phyloP scores from a whole-genome alignment of 2,329 filamentous ascomycete species.

The Colletotrichum spinosum region DNA sequence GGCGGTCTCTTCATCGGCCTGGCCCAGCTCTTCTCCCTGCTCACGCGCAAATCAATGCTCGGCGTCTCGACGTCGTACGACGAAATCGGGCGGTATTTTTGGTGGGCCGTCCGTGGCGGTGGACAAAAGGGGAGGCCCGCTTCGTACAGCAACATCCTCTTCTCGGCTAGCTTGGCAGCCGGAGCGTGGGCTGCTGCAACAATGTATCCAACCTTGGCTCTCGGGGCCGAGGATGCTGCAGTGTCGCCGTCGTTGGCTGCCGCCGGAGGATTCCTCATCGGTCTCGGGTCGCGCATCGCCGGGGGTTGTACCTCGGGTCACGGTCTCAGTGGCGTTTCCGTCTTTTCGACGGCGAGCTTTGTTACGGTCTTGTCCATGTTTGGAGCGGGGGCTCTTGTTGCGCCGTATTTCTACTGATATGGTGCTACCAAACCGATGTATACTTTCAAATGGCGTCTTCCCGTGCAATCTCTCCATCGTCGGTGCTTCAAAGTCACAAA shows the following conservation, averaged over 20 bases:
- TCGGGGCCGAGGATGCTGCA: conserved; percentile 41
- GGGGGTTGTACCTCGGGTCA: conserved; percentile 78
- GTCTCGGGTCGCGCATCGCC: conserved; percentile 70
- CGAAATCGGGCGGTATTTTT: conserved; percentile 67
- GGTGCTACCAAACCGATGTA: too few species aligned
- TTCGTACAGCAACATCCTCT: conserved; percentile 59
- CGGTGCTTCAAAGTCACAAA: too few species aligned
- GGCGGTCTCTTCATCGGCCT: conserved; percentile 70
- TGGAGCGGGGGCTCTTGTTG: conserved; percentile 55
- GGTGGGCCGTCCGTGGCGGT: conserved; percentile 52
- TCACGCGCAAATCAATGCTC: conserved; percentile 64
- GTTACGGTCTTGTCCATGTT: conserved; percentile 71
- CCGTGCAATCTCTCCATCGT: too few species aligned
- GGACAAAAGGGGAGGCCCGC: conserved; percentile 42
- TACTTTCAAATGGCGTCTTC: too few species aligned
- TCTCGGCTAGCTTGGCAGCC: conserved; percentile 62
- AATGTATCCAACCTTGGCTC: conserved; percentile 46
- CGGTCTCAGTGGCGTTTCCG: conserved; percentile 75
- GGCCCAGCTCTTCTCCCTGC: conserved; percentile 67
- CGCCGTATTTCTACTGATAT: conserved; percentile 39
- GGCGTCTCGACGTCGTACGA: conserved; percentile 73
- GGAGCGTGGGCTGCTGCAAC: conserved; percentile 57
- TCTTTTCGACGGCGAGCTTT: conserved; percentile 71
- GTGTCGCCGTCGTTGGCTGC: conserved; percentile 55
- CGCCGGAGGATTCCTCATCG: conserved; percentile 67